Percentiles rank a stretch among this genome's conserved stretches.
Conservation (phyloP, 345 rosid genomes). For the Rhizophora apiculata region DNA sequence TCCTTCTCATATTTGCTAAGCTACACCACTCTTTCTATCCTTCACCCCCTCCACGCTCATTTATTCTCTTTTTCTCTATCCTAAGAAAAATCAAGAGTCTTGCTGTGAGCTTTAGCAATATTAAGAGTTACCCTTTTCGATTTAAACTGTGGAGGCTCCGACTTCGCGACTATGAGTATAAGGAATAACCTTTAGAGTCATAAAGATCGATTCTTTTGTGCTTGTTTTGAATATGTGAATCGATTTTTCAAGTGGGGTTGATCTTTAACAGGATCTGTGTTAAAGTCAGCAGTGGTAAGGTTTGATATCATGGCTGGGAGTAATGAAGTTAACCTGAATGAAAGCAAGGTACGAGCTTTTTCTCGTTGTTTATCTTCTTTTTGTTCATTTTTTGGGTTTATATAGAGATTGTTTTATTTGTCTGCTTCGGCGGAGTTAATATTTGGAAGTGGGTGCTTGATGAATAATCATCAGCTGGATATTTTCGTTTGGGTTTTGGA, state of each 20-base stretch:
- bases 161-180: neutral
- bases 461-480: constrained; percentile 12
- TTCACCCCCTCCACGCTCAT: constrained; percentile 13
- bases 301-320: constrained; percentile 60
- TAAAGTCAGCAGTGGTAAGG: neutral
- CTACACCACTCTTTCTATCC: constrained; percentile 17
- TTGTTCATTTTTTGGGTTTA: neutral
- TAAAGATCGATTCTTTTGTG: constrained; percentile 9
- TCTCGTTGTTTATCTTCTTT: neutral
- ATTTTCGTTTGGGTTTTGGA: neutral
- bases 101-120: neutral
- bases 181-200: constrained; percentile 6
- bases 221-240: constrained; percentile 15
- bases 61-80: constrained; percentile 12
- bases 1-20: neutral
- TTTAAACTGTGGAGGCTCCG: neutral
- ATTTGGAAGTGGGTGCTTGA: constrained; percentile 11
- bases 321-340: constrained; percentile 61
- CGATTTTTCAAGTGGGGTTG: constrained; percentile 14
- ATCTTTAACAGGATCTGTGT: constrained; percentile 28
- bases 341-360: constrained; percentile 56
- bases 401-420: constrained; percentile 18
- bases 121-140: constrained; percentile 3
- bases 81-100: neutral
- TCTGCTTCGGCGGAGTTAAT: constrained; percentile 20